Base-by-base conservation (phyloP, 2,329 filamentous ascomycete genomes). In the Grosmannia serpens region DNA sequence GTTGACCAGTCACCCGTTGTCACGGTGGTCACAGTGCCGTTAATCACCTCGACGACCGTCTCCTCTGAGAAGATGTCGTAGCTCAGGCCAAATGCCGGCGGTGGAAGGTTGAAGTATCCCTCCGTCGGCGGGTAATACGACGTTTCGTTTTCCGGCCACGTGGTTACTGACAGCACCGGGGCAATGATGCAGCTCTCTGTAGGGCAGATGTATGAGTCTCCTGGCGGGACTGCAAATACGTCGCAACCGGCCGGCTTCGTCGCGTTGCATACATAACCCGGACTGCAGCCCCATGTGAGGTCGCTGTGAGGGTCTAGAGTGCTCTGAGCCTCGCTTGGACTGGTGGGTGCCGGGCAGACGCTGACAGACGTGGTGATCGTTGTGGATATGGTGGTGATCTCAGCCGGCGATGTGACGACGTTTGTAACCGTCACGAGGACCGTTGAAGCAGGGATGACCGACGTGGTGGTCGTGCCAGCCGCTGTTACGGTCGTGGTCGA, bases 21-120 rank as follows among this genome's bases (percentile, higher is more conserved):
- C 55, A 76, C 70, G 1, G 78, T 81, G 0, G 70, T 31, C 24
- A 26, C 49, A 24, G 15, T 26, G 29, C 71, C 72, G 31, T 70
- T 63, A 8, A 73, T 58, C 2, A 70, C 66, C 58, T 70, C 70
- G 6, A 73, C 64, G 13, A 74, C 64, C 1, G 72, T 64, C 6
- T 77, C 65, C 27, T 75, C 70, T 24, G 75, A 74, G 61, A 86
- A 88, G 22, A 88, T 83, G 49, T 78, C 79, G 60, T 81, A 85
- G 55, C 75, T 79, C 20, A 88, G 71, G 5, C 84, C 85, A 59
- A 88, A 89, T 0, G 75, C 75, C 1, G 73, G 68, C 0, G 86
- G 82, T 58, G 84, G 74, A n/a, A 88, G 74, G 60, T 87, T 78
- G 70, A 84, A 88, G 67, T 87, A 88, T 4, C 77, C 81, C 0